Base-by-base conservation (phyloP, 140 eudicot species). In the Anethum foeniculum region DNA sequence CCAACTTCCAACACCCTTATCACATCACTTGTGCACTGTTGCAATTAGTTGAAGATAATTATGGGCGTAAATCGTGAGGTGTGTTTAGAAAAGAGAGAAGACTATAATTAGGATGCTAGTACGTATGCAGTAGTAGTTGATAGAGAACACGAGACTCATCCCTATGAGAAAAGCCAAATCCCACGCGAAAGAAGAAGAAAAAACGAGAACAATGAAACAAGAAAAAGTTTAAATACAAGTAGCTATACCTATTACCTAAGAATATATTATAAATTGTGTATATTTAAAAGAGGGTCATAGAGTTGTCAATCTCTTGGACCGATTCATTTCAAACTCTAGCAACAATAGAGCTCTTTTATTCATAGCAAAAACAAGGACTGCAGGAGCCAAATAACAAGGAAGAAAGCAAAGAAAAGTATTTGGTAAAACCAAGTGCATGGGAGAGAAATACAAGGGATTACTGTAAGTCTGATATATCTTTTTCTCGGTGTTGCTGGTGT, bases 71-170 rank as follows among this genome's bases (percentile, higher is more conserved):
- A 38, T 36, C 39, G 47, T 36, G 47, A 43, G 4, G 16, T 16
- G 58, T 15, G 16, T 10, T 39, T 34, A 6, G 7, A 5, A 18
- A 21, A 43, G 16, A 43, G 16, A 38, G 7, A 38, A 19, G 30
- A 38, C 77, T 73, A 43, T 41, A 75, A 44, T 39, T 75, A 27
- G 60, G 62, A 46, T 21, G 79, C 1, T 25, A n/a, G 43, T 39
- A 44, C 27, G 44, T 64, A 78, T 38, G 48, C 15, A 77, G 28
- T 27, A 75, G 64, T 48, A 75, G 77, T 83, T 41, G 80, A 83
- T 73, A 73, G 78, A 71, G 58, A 83, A 73, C 86, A 79, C 76
- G 86, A 60, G 80, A 83, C 76, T 83, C 80, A 23, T 56, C 47
- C 27, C 23, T 39, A 3, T 21, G n/a, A 64, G 51, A 71, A 77